Evolutionary conservation across 495 filamentous ascomycete genomes (phyloP), one percentile per base, ranked within the genome.

Genomic region (Platismatia glauca): DNA sequence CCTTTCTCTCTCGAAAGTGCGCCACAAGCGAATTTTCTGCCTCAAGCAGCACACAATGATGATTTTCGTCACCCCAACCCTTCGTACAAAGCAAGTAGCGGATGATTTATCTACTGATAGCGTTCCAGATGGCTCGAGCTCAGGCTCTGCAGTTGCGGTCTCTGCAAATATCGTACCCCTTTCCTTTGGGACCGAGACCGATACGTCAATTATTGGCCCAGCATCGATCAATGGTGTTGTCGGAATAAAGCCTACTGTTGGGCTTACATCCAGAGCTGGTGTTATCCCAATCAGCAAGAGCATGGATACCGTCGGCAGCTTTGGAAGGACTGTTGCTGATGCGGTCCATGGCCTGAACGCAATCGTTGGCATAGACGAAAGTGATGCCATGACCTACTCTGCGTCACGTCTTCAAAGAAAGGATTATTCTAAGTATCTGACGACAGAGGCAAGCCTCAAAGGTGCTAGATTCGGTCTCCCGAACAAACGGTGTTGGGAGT

Each of bases 231-330:
- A 73, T 24, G 73, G 70, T 1, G 60, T 80, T 8, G 75, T 76
- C 5, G 77, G 81, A 4, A 77, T 85, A 68, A 86, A 84, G 69
- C 83, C 83, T 11, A 83, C 81, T 6, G 79, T 84, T 9, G 83
- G 83, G 0, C 71, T 84, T 18, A 84, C 81, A 11, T 81, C 77
- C 27, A 71, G 81, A 20, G 66, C 73, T 62, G 71, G 82, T 20
- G 80, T 84, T 8, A 78, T 85, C 27, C 83, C 83, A 20, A 79
- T 84, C 48, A 76, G 72, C 35, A 66, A 77, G 62, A 78, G 78
- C 62, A 79, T 83, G 66, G 82, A 86, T 63, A 83, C 80, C 7
- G 72, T 83, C 22, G 83, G 82, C 1, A 74, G 79, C 5, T 77
- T 85, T 73, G 77, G 82, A 20, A 71, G 80, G 11, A 79, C 75